Conservation (phyloP, 768 basidiomycete genomes). For the Myochromella boudieri region DNA sequence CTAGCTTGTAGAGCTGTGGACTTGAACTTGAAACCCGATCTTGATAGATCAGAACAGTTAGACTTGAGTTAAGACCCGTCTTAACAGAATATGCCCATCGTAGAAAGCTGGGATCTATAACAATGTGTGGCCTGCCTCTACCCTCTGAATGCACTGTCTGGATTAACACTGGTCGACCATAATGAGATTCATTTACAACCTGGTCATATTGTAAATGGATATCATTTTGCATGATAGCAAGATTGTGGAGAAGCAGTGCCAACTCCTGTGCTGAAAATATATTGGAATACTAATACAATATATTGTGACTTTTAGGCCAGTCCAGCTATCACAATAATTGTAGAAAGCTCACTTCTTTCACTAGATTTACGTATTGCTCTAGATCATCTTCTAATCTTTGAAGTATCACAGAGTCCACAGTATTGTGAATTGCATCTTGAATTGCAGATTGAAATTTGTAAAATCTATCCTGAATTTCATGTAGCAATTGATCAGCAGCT, state of each 20-base stretch:
- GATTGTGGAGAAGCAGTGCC: conserved; percentile 1
- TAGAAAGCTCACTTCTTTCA: neutral
- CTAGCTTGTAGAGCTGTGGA: too few relatives aligned
- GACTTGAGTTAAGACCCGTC: too few relatives aligned
- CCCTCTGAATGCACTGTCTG: neutral
- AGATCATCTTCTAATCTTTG: neutral
- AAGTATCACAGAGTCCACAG: neutral
- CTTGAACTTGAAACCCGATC: too few relatives aligned
- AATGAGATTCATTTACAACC: conserved; percentile 1
- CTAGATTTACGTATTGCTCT: neutral
- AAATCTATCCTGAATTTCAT: neutral
- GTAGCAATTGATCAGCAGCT: neutral
- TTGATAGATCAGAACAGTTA: too few relatives aligned
- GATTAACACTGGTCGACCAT: conserved; percentile 3
- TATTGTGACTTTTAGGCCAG: too few relatives aligned
- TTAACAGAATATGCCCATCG: conserved; percentile 17
- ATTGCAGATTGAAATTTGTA: neutral
- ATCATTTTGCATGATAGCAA: conserved; percentile 12
- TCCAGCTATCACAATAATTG: too few relatives aligned
- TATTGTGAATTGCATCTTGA: neutral
- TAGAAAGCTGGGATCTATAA: conserved; percentile 19
- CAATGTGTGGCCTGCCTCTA: conserved; percentile 7
- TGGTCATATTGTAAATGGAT: conserved; percentile 8
- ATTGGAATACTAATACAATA: neutral
- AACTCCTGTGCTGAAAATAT: conserved; percentile 6